These are phyloP conservation scores for Magnusiomyces ingens DNA, from an alignment of 1,139 yeast genomes.

Conservation along the genomic window DNA sequence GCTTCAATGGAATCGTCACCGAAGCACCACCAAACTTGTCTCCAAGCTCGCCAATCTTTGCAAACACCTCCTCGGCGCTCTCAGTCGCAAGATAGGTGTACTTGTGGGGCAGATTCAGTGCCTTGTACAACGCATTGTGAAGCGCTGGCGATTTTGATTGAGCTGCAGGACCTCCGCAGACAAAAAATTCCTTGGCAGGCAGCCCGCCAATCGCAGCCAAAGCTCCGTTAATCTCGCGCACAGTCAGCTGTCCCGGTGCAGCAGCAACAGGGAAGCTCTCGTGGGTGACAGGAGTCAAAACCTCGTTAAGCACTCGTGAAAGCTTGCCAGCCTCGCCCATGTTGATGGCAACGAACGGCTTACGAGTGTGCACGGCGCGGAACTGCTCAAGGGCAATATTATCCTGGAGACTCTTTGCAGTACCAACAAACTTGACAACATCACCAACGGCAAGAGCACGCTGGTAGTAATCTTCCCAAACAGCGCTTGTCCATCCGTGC, in stretches of 20 bases:
- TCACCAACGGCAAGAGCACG: conserved; percentile 65
- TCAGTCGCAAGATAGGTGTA: conserved; percentile 65
- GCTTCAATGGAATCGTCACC: conserved; percentile 83
- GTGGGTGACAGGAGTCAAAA: conserved; percentile 82
- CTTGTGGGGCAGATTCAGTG: conserved; percentile 69
- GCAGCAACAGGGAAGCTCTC: conserved; percentile 54
- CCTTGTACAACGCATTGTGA: conserved; percentile 69
- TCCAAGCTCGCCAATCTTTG: conserved; percentile 43
- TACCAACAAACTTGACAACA: conserved; percentile 76
- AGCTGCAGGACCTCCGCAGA: conserved; percentile 74
- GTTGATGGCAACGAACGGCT: conserved; percentile 79
- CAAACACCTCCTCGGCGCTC: conserved; percentile 47
- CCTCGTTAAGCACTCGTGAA: conserved; percentile 66
- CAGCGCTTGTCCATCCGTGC: conserved; percentile 58
- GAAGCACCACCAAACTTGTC: conserved; percentile 78
- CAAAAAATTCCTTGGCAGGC: conserved; percentile 54
- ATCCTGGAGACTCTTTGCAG: conserved; percentile 57
- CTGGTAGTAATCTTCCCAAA: conserved; percentile 67
- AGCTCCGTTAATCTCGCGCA: conserved; percentile 51
- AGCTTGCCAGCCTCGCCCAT: conserved; percentile 72
- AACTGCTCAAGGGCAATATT: conserved; percentile 67
- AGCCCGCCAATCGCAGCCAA: conserved; percentile 57
- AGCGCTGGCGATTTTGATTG: conserved; percentile 86
- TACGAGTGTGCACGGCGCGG: conserved; percentile 39
- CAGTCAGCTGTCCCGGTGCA: conserved; percentile 68